These are phyloP conservation scores for Chrysoporthe cubensis DNA, from an alignment of 2,329 filamentous ascomycete genomes.

Conservation along the genomic window DNA sequence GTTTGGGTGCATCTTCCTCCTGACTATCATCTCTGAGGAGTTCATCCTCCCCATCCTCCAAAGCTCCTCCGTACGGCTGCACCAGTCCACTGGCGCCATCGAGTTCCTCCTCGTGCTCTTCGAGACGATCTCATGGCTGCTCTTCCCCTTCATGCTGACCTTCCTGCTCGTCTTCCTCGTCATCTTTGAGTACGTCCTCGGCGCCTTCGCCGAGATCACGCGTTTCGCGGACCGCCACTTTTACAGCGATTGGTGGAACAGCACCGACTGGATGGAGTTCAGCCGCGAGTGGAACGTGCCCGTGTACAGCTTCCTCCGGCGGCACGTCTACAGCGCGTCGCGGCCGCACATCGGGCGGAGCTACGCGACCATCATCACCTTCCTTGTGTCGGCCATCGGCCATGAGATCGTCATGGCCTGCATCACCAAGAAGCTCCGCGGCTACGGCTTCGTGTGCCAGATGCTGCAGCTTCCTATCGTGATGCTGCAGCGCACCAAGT, in stretches of 20 bases:
- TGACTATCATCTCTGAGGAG: conserved; percentile 89
- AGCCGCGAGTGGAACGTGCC: conserved; percentile 97
- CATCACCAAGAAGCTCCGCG: conserved; percentile 94
- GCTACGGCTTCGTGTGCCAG: conserved; percentile 92
- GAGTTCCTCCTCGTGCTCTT: conserved; percentile 81
- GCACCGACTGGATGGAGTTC: conserved; percentile 92
- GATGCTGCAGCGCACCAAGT: conserved; percentile 81
- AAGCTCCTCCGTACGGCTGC: conserved; percentile 65
- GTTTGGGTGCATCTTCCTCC: conserved; percentile 94
- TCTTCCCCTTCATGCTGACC: conserved; percentile 97
- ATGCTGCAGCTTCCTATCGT: conserved; percentile 97
- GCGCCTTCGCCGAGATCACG: conserved; percentile 92
- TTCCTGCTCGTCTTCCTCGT: conserved; percentile 96
- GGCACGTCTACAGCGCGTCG: conserved; percentile 90
- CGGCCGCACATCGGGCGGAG: conserved; percentile 75
- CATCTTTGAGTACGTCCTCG: conserved; percentile 96
- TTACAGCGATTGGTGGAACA: conserved; percentile 80
- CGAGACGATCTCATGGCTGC: conserved; percentile 86
- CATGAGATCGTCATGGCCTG: conserved; percentile 98
- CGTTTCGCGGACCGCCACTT: conserved; percentile 93
- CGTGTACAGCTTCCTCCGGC: conserved; percentile 90
- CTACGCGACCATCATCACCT: conserved; percentile 85
- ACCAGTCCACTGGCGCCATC: conserved; percentile 47
- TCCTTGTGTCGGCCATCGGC: conserved; percentile 84
- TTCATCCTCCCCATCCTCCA: conserved; percentile 90